These are phyloP conservation scores for Penicillium sp. DNA, from an alignment of 2,329 filamentous ascomycete genomes.

Conservation along the genomic window DNA sequence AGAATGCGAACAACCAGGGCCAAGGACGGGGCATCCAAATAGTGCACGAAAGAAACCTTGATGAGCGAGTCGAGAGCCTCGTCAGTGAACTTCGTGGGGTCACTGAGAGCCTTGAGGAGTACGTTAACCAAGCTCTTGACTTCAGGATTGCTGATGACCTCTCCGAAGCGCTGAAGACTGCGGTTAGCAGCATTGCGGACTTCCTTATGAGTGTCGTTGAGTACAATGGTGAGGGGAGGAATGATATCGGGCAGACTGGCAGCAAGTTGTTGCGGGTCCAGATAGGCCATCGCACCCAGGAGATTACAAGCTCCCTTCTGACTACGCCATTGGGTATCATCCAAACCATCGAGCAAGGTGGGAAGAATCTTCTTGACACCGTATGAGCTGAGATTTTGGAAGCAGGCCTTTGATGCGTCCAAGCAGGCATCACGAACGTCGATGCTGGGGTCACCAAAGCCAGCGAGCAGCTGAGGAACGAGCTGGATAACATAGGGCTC, in stretches of 20 bases:
- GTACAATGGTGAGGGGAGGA: conserved; percentile 85
- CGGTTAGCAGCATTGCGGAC: conserved; percentile 89
- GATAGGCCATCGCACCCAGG: conserved; percentile 95
- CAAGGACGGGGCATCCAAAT: conserved; percentile 94
- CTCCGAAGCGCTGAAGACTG: conserved; percentile 95
- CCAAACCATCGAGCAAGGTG: conserved; percentile 85
- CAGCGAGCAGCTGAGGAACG: conserved; percentile 83
- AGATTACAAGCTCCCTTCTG: conserved; percentile 98
- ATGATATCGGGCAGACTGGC: conserved; percentile 94
- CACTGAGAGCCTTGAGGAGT: conserved; percentile 92
- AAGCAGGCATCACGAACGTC: conserved; percentile 93
- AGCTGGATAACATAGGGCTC: conserved; percentile 97
- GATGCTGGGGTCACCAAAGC: conserved; percentile 84
- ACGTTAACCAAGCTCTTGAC: conserved; percentile 91
- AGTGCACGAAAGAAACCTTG: conserved; percentile 98
- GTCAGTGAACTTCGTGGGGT: conserved; percentile 96
- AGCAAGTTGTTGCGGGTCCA: conserved; percentile 92
- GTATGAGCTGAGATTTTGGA: conserved; percentile 89
- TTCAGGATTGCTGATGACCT: conserved; percentile 97
- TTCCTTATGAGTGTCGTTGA: conserved; percentile 98
- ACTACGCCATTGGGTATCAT: conserved; percentile 96
- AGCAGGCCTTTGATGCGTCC: conserved; percentile 91
- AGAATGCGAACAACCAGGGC: conserved; percentile 94
- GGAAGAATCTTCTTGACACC: conserved; percentile 95
- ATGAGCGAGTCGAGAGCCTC: conserved; percentile 91